Conservation (phyloP, 1,284 basidiomycete genomes). For the Cryptococcus sp. region DNA sequence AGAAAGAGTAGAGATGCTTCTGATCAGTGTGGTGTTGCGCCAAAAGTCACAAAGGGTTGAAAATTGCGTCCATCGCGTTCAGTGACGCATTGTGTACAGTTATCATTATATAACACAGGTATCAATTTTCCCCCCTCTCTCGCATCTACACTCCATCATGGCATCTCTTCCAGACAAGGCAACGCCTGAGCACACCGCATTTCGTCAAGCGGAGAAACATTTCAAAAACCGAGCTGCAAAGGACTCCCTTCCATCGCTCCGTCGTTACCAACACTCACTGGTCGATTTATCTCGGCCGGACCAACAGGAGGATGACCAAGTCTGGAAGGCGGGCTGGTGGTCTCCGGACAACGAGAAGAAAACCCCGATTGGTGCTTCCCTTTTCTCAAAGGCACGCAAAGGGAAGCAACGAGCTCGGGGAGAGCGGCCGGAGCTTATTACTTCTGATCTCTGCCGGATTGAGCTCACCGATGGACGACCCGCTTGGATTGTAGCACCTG, state of each 20-base stretch:
- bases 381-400: constrained; percentile 16
- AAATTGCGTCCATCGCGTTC: background rate
- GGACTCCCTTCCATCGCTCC: constrained; percentile 32
- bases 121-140: constrained; percentile 1
- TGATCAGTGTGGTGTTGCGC: background rate
- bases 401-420: constrained; percentile 35
- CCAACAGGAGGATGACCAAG: constrained; percentile 36
- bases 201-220: constrained; percentile 50
- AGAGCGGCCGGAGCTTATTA: constrained; percentile 28
- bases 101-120: background rate
- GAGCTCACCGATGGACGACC: constrained; percentile 26
- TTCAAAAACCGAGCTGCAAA: constrained; percentile 47
- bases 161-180: constrained; percentile 13
- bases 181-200: constrained; percentile 33
- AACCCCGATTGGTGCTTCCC: background rate
- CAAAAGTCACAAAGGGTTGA: background rate
- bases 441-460: constrained; percentile 17
- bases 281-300: constrained; percentile 45
- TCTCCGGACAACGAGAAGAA: constrained; percentile 19
- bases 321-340: constrained; percentile 51
- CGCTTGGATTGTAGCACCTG: constrained; percentile 45
- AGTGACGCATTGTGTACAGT: background rate
- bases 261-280: constrained; percentile 25
- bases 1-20: too few species aligned
- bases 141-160: constrained; percentile 2